Conservation (phyloP, 73 alveolate genomes). For the Tetrahymena borealis region DNA sequence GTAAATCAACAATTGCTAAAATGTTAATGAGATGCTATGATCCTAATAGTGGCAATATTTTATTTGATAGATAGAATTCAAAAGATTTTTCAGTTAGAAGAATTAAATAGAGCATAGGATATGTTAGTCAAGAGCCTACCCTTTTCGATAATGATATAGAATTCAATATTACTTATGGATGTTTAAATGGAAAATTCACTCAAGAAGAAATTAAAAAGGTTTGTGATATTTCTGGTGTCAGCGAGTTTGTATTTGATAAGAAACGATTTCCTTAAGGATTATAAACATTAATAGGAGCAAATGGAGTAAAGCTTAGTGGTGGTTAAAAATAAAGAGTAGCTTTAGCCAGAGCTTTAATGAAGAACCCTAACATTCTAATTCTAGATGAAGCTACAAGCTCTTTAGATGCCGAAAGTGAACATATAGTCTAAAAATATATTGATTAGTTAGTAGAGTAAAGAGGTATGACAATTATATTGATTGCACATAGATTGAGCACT, state of each 20-base stretch:
- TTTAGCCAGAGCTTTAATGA: constrained; percentile 68
- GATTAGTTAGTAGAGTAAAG: constrained; percentile 46
- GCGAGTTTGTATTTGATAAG: constrained; percentile 65
- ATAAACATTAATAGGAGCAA: constrained; percentile 61
- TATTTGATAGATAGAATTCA: constrained; percentile 37
- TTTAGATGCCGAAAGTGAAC: constrained; percentile 63
- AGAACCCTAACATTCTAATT: constrained; percentile 52
- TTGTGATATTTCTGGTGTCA: constrained; percentile 41
- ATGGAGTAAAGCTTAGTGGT: constrained; percentile 58
- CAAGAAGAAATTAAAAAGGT: constrained; percentile 49
- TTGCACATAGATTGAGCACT: constrained; percentile 53
- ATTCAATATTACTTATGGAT: constrained; percentile 70
- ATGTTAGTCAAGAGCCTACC: constrained; percentile 87
- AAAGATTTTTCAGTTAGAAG: constrained; percentile 38
- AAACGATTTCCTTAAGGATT: constrained; percentile 61
- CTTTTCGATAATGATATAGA: constrained; percentile 80
- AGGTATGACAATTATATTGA: constrained; percentile 34
- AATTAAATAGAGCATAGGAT: constrained; percentile 47
- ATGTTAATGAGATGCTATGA: constrained; percentile 10
- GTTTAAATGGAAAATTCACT: constrained; percentile 44
- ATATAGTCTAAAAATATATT: constrained; percentile 45
- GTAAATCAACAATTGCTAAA: constrained; percentile 13
- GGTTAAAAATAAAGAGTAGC: constrained; percentile 75
- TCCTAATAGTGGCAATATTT: background rate
- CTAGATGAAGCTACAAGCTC: constrained; percentile 88